Evolutionary conservation across 345 rosid species (phyloP), one percentile per base, ranked within the genome.

Genomic region (Microthlaspi erraticum): DNA sequence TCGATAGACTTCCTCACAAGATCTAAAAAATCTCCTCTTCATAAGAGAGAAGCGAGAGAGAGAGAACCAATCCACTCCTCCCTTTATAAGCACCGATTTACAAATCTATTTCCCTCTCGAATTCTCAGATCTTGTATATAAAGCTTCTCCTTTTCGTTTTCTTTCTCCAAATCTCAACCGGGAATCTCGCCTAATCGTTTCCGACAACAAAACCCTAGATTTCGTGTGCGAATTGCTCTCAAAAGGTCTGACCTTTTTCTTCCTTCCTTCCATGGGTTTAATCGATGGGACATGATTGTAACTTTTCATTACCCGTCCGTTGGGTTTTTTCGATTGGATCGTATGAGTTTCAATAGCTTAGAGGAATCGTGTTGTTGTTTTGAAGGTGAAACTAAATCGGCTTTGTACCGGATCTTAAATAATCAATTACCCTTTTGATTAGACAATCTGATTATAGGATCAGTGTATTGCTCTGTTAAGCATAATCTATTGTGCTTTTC

Each of bases 81-180:
- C 14, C 16, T 45, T 42, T 74, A 74, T 66, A 68, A 60, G 34
- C 68, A 43, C 18, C 64, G 64, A 68, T 68, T 66, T 75, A 75
- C 37, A 69, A 75, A 75, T 63, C 45, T 32, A 12, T 46, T 64
- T 56, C 74, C 75, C 75, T 60, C 78, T 38, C 31, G 4, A 20
- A 50, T 51, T 45, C 62, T 73, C 60, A 19, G 23, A 64, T 66
- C 50, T 17, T 32, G 38, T 69, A 56, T 75, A 69, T 26, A 29
- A 69, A 55, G 39, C 49, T 51, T 11, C 43, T 13, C 57, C 50
- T 45, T 31, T 18, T 51, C 14, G 3, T 19, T 20, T 48, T 2
- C 2, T 57, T 49, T 16, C 51, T 2, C 17, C 31, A 2, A n/a
- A 11, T 34, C 34, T 19, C 45, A 10, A 10, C 39, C 14, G 31